Evolutionary conservation across 169 alveolate species (phyloP).

Genomic region (Theileria sp.): DNA sequence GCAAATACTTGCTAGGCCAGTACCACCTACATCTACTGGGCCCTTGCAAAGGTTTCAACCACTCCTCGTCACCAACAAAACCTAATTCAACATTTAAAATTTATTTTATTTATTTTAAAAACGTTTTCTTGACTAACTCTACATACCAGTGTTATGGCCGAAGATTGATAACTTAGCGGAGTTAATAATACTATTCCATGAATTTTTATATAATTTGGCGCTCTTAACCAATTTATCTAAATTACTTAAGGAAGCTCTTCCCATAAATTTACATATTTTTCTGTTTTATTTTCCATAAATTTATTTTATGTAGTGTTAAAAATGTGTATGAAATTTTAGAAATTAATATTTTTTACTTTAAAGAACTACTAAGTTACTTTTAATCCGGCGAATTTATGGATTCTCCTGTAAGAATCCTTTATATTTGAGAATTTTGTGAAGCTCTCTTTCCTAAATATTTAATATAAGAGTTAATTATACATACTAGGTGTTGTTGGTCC

Average conservation of each 20-base stretch:
- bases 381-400: neutral
- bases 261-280: neutral
- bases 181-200: conserved; percentile 6
- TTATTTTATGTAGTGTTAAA: neutral
- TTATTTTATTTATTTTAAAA: neutral
- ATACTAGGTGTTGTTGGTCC: conserved; percentile 20
- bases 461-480: neutral
- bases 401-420: conserved; percentile 12
- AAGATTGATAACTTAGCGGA: neutral
- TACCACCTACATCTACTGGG: conserved; percentile 72
- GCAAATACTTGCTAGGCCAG: conserved; percentile 79
- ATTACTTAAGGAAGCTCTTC: neutral
- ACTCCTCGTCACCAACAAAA: conserved; percentile 76
- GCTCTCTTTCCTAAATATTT: conserved; percentile 14
- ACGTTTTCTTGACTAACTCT: neutral
- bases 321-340: neutral
- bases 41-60: conserved; percentile 76
- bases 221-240: conserved; percentile 9
- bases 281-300: neutral
- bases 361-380: neutral
- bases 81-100: conserved; percentile 23
- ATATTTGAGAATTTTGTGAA: conserved; percentile 11
- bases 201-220: conserved; percentile 3
- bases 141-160: conserved; percentile 25
- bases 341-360: too few species aligned